These are phyloP conservation scores for Oidiodendron maius DNA, from an alignment of 495 filamentous ascomycete species.

Conservation along the genomic window DNA sequence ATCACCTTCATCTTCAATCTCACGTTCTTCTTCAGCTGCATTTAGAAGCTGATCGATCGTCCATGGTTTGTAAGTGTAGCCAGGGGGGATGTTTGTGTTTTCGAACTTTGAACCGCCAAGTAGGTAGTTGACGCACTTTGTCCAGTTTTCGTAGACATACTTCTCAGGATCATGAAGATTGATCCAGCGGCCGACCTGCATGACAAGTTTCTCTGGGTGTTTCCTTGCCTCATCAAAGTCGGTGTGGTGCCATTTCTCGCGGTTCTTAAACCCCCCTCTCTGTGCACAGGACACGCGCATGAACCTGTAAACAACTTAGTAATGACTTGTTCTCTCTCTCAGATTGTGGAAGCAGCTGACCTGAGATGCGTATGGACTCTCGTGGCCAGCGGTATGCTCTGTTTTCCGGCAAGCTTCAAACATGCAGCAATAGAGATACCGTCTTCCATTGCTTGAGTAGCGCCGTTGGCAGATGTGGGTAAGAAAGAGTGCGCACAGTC, in stretches of 20 bases:
- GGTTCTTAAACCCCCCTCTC: slow-evolving; percentile 49
- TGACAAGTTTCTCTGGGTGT: slow-evolving; percentile 42
- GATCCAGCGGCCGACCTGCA: slow-evolving; percentile 48
- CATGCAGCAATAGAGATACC: slow-evolving; percentile 56
- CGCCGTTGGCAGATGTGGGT: slow-evolving; percentile 60
- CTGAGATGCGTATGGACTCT: slow-evolving; percentile 42
- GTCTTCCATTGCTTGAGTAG: slow-evolving; percentile 67
- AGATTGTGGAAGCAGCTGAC: too few relatives aligned
- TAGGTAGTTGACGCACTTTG: slow-evolving; percentile 30
- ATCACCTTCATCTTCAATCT: slow-evolving; percentile 5
- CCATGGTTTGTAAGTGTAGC: slow-evolving; percentile 26
- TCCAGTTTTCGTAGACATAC: slow-evolving; percentile 50
- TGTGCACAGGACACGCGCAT: slow-evolving; percentile 50
- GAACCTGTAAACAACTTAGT: too few relatives aligned
- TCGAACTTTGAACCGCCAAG: slow-evolving; percentile 21
- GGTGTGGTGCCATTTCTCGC: slow-evolving; percentile 50
- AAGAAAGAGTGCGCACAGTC: slow-evolving; percentile 68
- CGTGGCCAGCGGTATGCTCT: slow-evolving; percentile 34
- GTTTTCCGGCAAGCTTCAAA: slow-evolving; percentile 45
- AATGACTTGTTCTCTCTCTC: too few relatives aligned
- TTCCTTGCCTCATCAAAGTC: slow-evolving; percentile 50
- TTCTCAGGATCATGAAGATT: slow-evolving; percentile 50
- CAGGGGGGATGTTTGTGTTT: slow-evolving; percentile 28
- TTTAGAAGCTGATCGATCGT: slow-evolving; percentile 26
- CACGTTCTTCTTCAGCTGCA: background rate